These are phyloP conservation scores for Hanseniaspora occidentalis DNA, from an alignment of 805 yeast genomes.

Conservation along the genomic window DNA sequence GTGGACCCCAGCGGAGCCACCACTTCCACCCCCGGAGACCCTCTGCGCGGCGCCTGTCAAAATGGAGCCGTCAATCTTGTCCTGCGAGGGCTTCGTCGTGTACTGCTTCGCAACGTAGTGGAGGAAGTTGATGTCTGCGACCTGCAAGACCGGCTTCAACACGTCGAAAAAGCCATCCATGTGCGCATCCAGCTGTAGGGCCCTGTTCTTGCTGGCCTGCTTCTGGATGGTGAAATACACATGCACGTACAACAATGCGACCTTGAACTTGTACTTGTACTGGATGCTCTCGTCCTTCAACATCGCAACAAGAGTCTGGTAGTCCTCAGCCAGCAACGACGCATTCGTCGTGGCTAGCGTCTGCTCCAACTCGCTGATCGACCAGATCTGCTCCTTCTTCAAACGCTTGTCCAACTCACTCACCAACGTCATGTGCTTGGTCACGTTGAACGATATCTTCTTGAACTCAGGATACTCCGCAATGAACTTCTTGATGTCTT, in stretches of 20 bases:
- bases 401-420: slow-evolving; percentile 75
- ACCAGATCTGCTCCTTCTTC: slow-evolving; percentile 55
- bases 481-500: slow-evolving; percentile 82
- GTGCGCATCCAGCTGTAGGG: no score
- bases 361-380: slow-evolving; percentile 84
- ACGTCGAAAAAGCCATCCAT: no score
- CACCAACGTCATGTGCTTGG: slow-evolving; percentile 85
- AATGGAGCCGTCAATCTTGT: no score
- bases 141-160: no score
- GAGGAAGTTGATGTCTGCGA: no score
- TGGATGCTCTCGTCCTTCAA: slow-evolving; percentile 34
- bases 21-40: no score
- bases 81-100: no score
- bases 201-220: neutral
- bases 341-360: slow-evolving; percentile 48
- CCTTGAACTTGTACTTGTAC: slow-evolving; percentile 50
- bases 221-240: neutral
- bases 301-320: slow-evolving; percentile 41
- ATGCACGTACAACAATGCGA: slow-evolving; percentile 48
- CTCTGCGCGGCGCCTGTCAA: no score
- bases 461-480: slow-evolving; percentile 92
- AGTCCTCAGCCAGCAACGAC: slow-evolving; percentile 44
- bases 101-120: no score
- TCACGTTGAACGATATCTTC: slow-evolving; percentile 73
- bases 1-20: no score